Evolutionary conservation across 2,329 filamentous ascomycete species (phyloP), one percentile per base, ranked within the genome.

Genomic region (Seiridium unicorne): DNA sequence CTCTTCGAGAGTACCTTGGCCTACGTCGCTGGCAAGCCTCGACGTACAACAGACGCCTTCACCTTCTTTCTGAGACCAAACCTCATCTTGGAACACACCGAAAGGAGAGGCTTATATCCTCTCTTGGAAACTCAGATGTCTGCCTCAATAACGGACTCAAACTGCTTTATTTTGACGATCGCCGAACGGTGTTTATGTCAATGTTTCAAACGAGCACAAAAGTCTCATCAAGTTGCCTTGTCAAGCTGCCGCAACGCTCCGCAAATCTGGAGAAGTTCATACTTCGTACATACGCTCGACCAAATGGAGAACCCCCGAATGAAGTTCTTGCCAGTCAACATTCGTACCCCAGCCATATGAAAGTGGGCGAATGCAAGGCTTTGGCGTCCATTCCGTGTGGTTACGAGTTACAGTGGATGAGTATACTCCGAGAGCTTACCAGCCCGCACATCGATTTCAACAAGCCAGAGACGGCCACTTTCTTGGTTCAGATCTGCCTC

Each of bases 371-470:
- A n/a, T 34, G 55, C 10, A 57, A 51, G 10, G 55, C 55, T 4
- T 46, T 57, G 34, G 35, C 9, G n/a, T 57, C 55, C 7, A n/a
- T 57, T 4, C 6, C 55, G 1, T 51, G 36, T 26, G 55, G 55
- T 4, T 40, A 57, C 11, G 10, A 57, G 31, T 18, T 49, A 32
- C 55, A 31, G 13, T 57, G 55, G 55, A 48, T 57, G 35, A 32
- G 36, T 5, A 35, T 57, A 1, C 55, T 57, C 9, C 32, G 36
- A 48, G 44, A 57, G 36, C 34, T 57, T 6, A 31, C 44, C 26
- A 57, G 55, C n/a, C 55, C 55, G 13, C 55, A 40, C 7, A 26
- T 57, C 1, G 44, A 57, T 31, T 31, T 57, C n/a, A 47, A 48
- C 44, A 57, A 51, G 31, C 32, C 2, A 9, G 55, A 57, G n/a